phyloP scores from a whole-genome alignment of 352 stramenopile genomes.

The Thraustochytrium striatum region DNA sequence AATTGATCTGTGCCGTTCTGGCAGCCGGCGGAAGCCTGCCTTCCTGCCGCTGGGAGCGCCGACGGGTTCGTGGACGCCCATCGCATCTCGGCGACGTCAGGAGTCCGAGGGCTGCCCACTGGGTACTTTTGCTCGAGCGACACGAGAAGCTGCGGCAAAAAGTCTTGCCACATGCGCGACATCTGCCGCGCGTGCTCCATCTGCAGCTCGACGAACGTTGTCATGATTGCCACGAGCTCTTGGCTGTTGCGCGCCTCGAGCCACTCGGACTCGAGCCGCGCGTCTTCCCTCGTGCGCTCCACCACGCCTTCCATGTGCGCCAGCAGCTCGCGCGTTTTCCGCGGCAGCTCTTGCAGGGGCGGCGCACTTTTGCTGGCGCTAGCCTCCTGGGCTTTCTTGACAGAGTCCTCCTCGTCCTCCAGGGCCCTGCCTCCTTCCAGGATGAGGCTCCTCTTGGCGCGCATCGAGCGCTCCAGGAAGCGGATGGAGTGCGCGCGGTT shows the following conservation, averaged over 20 bases:
- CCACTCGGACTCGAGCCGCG: background rate
- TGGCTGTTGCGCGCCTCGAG: slow-evolving; percentile 2
- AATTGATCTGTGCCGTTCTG: no score
- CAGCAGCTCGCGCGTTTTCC: background rate
- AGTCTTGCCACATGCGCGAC: slow-evolving; percentile 37
- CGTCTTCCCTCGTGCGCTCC: background rate
- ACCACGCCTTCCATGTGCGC: background rate
- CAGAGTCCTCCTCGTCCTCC: background rate
- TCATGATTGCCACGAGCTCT: slow-evolving; percentile 12
- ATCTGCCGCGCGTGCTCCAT: slow-evolving; percentile 37
- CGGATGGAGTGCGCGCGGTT: slow-evolving; percentile 9
- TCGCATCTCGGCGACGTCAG: no score
- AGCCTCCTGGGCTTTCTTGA: background rate
- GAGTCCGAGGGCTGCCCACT: no score
- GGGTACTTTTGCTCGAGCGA: no score
- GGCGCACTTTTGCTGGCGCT: background rate
- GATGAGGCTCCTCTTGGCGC: background rate
- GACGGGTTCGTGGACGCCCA: no score
- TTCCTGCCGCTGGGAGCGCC: no score
- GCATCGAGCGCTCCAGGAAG: background rate
- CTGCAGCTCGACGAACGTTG: slow-evolving; percentile 12
- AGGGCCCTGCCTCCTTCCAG: background rate
- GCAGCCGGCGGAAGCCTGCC: no score
- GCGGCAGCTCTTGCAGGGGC: no score
- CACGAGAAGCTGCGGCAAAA: slow-evolving; percentile 1